Conservation (phyloP, 805 yeast genomes). For the Clavispora vitiphila region DNA sequence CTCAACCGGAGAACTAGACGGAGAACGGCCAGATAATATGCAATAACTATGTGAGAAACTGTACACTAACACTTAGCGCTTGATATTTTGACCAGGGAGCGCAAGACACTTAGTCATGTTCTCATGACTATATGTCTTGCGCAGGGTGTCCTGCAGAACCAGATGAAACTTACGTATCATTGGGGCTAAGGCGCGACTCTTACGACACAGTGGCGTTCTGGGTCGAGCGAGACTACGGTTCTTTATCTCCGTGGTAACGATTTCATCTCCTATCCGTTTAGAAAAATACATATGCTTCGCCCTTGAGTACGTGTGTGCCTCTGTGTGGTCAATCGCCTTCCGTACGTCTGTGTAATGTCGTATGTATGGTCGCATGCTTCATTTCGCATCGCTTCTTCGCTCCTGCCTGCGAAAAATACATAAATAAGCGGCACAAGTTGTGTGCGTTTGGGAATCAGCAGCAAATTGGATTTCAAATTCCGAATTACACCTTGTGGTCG, state of each 20-base stretch:
- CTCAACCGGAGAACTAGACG: no score
- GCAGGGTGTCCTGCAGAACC: neutral
- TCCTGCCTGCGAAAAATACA: neutral
- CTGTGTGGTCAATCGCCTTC: neutral
- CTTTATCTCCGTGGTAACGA: no score
- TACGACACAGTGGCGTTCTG: neutral
- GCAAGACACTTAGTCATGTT: no score
- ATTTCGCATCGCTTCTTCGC: neutral
- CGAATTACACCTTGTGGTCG: no score
- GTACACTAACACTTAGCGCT: neutral
- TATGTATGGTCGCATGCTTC: neutral
- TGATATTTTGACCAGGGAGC: neutral
- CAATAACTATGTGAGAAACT: no score
- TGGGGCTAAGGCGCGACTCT: neutral
- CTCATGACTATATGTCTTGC: neutral
- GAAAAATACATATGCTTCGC: no score
- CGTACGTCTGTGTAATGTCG: neutral
- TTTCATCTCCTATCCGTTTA: no score
- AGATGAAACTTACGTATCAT: neutral
- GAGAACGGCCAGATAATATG: no score
- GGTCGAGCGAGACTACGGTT: no score
- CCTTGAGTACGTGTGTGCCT: neutral
- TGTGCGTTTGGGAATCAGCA: neutral
- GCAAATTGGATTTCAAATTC: no score
- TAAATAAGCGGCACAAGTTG: no score